phyloP scores from a whole-genome alignment of 176 grass and related monocot genomes.

The Oryza glumipatula region DNA sequence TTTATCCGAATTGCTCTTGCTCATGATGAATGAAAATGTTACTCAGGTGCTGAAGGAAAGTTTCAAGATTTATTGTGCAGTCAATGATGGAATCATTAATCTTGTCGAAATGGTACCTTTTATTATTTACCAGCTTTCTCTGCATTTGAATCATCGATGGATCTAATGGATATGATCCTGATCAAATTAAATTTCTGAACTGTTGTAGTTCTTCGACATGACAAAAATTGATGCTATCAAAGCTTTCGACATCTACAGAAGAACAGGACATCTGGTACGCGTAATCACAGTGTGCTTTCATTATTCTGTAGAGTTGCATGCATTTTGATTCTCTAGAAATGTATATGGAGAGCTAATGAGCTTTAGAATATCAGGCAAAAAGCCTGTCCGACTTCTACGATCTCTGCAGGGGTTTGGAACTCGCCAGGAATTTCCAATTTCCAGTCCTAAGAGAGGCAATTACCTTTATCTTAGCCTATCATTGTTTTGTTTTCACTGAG shows the following conservation, averaged over 20 bases:
- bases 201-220: conserved; percentile 84
- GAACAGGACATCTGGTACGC: conserved; percentile 65
- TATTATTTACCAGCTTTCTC: not conserved
- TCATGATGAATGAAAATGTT: not conserved
- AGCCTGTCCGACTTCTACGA: conserved; percentile 79
- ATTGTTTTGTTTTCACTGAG: not conserved
- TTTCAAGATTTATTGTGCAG: conserved; percentile 89
- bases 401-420: conserved; percentile 73
- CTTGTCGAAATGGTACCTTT: conserved; percentile 72
- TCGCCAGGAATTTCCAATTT: conserved; percentile 82
- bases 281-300: not conserved
- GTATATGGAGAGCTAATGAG: conserved; percentile 21
- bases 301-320: not conserved
- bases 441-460: conserved; percentile 74
- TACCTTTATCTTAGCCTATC: not conserved
- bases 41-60: conserved; percentile 84
- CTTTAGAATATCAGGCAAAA: conserved; percentile 58
- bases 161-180: not conserved
- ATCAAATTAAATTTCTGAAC: not conserved
- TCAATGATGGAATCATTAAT: conserved; percentile 91
- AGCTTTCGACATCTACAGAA: conserved; percentile 75
- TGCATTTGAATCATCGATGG: not conserved
- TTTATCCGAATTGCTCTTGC: not conserved
- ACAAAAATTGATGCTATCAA: conserved; percentile 83
- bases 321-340: not conserved